Base-by-base conservation (phyloP, 2,329 filamentous ascomycete genomes). In the Ilyonectria mors-panacis region DNA sequence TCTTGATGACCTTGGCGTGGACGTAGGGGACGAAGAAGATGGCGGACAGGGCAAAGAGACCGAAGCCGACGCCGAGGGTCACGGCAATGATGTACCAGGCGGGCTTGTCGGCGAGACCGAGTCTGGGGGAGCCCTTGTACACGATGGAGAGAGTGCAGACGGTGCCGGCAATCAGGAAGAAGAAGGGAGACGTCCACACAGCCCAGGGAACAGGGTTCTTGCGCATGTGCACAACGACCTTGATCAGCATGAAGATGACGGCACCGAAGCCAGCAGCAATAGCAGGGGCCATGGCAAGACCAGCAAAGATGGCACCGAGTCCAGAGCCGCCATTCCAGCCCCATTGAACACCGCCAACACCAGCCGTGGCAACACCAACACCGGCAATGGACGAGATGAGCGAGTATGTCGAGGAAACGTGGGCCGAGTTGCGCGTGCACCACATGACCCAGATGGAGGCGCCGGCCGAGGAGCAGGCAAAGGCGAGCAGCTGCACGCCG, bases 381-480 rank as follows among this genome's bases (percentile, higher is more conserved):
- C 91, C 90, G 65, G 89, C 90, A 44, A 93, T 86, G 64, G 90
- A 86, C 0, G 90, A 92, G 76, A 93, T 87, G 60, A 93, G 86
- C 0, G 91, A 92, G 84, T 93, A 92, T 28, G 91, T 93, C 1
- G 91, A 92, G 0, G 91, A 92, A 73, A 93, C 91, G 81, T 92
- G 92, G 66, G 91, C 90, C 4, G 90, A 92, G 85, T 94, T 86
- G 53, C 86, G 85, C 1, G 92, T 94, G 80, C 92, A 94, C 91
- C 91, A 94, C 91, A 93, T 94, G 53, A 94, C 91, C 92, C 92
- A 94, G 10, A 86, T 83, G 1, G 91, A 89, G 56, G 91, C 90
- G 73, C 85, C 91, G 17, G 89, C 89, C 1, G 89, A 84, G 26
- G 89, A 88, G 68, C 88, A 91, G 35, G 89, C 87, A 76, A 92